Base-by-base conservation (phyloP, 148 eudicot genomes). In the Bassia scoparia region DNA sequence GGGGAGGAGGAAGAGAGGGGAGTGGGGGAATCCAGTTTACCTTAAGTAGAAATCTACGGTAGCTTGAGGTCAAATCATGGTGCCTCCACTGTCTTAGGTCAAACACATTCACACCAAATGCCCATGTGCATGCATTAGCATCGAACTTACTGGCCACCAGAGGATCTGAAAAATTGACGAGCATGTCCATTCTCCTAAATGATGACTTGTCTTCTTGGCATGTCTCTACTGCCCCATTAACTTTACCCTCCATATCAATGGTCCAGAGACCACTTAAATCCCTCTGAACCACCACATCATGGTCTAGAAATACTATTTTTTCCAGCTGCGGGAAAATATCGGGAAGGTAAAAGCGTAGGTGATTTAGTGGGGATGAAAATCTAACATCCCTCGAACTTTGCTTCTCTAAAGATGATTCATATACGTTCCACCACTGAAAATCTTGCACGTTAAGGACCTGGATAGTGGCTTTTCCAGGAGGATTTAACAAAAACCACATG, bases 21-120 rank as follows among this genome's bases (percentile, higher is more conserved):
- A n/a, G n/a, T n/a, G 24, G 49, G 48, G n/a, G 3, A 68, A 59
- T 7, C 5, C 26, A 30, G 5, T 62, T 68, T 86, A 96, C 99
- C 97, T 78, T 69, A 37, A 69, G 81, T 61, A 91, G 84, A 79
- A 88, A 89, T 66, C 87, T 81, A 74, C 81, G 88, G 74, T 96
- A 92, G 68, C 79, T 76, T 33, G 64, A 79, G 64, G 96, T 88
- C 75, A 92, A 77, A 81, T 89, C 81, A 74, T 59, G 88, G 62
- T 60, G 78, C 80, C 97, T 90, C 99, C 99, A 96, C 79, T 85
- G 84, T 49, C 41, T 74, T 54, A 96, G 80, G 82, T 96, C 92
- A 80, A 96, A 96, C 64, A 96, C n/a, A 67, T 96, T 96, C 97
- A 96, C 77, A 75, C 99, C 99, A 84, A 96, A 96, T 52, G 97